Evolutionary conservation across 2,329 filamentous ascomycete genomes (phyloP).

Genomic region (Aspergillus pseudoglaucus): DNA sequence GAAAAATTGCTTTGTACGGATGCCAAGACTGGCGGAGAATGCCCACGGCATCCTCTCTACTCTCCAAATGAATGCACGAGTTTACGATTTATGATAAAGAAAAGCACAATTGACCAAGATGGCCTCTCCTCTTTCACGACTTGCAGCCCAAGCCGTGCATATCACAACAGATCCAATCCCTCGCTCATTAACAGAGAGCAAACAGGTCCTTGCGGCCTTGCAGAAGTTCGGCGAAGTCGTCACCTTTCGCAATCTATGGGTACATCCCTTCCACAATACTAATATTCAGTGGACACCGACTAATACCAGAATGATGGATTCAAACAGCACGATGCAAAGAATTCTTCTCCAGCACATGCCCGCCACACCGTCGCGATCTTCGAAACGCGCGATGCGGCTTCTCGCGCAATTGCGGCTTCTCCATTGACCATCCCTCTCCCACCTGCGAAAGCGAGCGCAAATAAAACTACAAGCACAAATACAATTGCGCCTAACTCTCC

Average conservation of each 20-base stretch:
- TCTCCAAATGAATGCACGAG: slow-evolving; percentile 3
- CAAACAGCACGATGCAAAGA: slow-evolving; percentile 26
- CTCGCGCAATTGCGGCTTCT: slow-evolving; percentile 26
- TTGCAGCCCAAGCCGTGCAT: slow-evolving; percentile 22
- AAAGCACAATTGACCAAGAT: slow-evolving; percentile 4
- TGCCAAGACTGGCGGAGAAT: neutral
- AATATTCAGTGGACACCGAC: neutral
- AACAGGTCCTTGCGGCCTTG: slow-evolving; percentile 28
- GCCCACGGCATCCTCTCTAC: neutral
- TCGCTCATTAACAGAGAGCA: slow-evolving; percentile 27
- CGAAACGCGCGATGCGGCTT: slow-evolving; percentile 28
- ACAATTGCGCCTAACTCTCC: neutral
- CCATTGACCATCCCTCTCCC: slow-evolving; percentile 21
- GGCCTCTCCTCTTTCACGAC: slow-evolving; percentile 8
- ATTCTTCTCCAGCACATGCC: slow-evolving; percentile 13
- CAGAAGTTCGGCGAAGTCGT: slow-evolving; percentile 38
- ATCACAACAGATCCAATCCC: slow-evolving; percentile 24
- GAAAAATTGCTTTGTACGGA: neutral
- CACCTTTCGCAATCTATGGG: slow-evolving; percentile 32
- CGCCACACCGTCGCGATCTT: slow-evolving; percentile 29
- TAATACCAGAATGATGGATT: neutral
- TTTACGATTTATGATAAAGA: slow-evolving; percentile 1
- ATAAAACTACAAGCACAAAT: neutral
- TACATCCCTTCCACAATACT: slow-evolving; percentile 7
- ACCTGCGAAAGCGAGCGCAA: neutral